Evolutionary conservation across 305 asterid species (phyloP), one percentile per base, ranked within the genome.

Genomic region (Fraxinus xanthoxyloides): DNA sequence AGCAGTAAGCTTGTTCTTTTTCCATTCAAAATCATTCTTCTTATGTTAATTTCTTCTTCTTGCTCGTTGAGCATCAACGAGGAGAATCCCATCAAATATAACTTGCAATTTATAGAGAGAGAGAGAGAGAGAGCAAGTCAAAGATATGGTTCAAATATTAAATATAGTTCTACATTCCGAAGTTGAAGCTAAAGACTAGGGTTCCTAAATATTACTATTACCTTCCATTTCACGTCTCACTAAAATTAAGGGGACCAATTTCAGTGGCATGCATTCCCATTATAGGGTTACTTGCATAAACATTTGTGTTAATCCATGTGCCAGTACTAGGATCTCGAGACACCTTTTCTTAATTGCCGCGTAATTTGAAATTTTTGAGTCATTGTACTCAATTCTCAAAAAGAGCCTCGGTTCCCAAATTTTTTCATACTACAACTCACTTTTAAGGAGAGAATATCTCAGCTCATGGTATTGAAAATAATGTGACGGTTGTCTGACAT

Each of bases 211-310:
- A 75, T 72, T 78, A 75, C 63, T 78, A 46, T 26, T 80, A 79
- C 76, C 90, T 87, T 85, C 82, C 23, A 75, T 81, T 90, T 87
- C 87, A 83, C 92, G 87, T 83, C 84, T 81, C 89, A 86, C 92
- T 51, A 86, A 85, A 82, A 89, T 79, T 82, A 82, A 90, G 78
- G 88, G 85, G 91, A 73, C 67, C 81, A 78, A 82, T 70, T 82
- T 82, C 15, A 81, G 35, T 77, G 72, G 61, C 75, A 81, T 82
- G 86, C 72, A 77, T 81, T 77, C 82, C 80, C 74, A 81, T 34
- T 74, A 40, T 10, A 73, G 5, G 13, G 61, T 9, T 54, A 59
- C 75, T 67, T 34, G 40, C 34, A n/a, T 75, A 30, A 82, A 82
- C 26, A 77, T 43, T 72, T 40, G 82, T 65, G 79, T 48, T 24